Evolutionary conservation across 176 grass and related monocot species (phyloP), one percentile per base, ranked within the genome.

Genomic region (Oryza glaberrima): DNA sequence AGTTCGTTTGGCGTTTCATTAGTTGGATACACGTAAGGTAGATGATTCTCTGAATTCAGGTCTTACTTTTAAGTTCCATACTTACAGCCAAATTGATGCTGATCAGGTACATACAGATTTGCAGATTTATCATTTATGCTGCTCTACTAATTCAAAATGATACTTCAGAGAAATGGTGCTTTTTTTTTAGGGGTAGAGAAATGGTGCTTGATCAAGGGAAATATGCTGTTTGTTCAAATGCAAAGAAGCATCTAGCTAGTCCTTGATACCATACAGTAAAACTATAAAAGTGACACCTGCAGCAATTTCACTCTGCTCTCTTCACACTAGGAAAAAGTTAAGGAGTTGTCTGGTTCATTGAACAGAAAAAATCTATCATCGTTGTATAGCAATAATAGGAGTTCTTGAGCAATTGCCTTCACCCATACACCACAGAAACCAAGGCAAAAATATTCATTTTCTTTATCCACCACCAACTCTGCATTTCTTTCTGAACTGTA

Each of bases 11-110:
- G 65, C 23, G 10, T 68, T 75, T 19, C 75, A 90, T 76, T 83
- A 52, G 89, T 79, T 80, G 75, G 80, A 34, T 79, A 65, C 84
- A 90, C 75, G 75, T 80, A 70, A 65, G 88, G 49, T 69, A 75
- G 79, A 83, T 68, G 74, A 86, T 86, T 90, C 79, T 72, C 74
- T 79, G 38, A 68, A 74, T 11, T 19, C 70, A 80, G 20, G 83
- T 77, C 56, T 60, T 67, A 78, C 5, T 12, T 30, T 77, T 51
- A 9, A 38, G 0, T 70, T 47, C 43, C 47, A 23, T 20, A 58
- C n/a, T 65, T 22, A 22, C 48, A 82, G 67, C 48, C 34, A 72
- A 61, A 7, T 72, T 63, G 22, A 11, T 11, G 58, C 19, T 40
- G 19, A 81, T 63, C 58, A 30, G 40, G 65, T 84, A 78, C 43